Evolutionary conservation across 1,139 yeast genomes (phyloP).

Genomic region (Taphrina pruni): DNA sequence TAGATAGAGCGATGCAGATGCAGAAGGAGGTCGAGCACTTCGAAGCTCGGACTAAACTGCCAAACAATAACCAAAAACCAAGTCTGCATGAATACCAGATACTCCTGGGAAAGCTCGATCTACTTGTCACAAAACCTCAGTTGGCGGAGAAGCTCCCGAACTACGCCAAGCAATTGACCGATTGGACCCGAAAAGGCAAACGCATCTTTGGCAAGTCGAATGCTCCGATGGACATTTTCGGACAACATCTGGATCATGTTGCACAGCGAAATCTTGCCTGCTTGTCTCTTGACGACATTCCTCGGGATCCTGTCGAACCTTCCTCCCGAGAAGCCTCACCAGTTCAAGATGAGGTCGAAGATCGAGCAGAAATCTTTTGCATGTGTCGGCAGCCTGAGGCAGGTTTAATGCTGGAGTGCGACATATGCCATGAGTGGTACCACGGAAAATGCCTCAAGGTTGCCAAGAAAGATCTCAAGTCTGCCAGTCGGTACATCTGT

Average conservation of each 20-base stretch:
- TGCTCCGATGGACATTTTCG: conserved; percentile 52
- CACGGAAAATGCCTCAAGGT: conserved; percentile 69
- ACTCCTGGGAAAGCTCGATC: conserved; percentile 43
- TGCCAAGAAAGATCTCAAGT: conserved; percentile 48
- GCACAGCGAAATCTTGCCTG: conserved; percentile 54
- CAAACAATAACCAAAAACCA: conserved; percentile 42
- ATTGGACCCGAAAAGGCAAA: conserved; percentile 59
- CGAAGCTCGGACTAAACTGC: conserved; percentile 36
- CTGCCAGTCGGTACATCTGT: conserved; percentile 62
- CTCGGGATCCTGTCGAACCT: conserved; percentile 44
- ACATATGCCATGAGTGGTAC: conserved; percentile 73
- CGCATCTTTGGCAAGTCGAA: conserved; percentile 54
- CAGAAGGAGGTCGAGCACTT: conserved; percentile 41
- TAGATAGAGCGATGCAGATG: conserved; percentile 50
- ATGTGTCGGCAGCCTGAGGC: conserved; percentile 71
- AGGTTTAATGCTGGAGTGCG: conserved; percentile 81
- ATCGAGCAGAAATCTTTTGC: conserved; percentile 60
- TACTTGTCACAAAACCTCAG: conserved; percentile 41
- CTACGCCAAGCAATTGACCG: conserved; percentile 51
- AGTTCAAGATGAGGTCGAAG: conserved; percentile 45
- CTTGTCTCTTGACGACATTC: conserved; percentile 56
- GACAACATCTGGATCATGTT: conserved; percentile 51
- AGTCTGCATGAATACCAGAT: conserved; percentile 45
- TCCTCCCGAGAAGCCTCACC: conserved; percentile 44
- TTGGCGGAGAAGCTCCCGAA: conserved; percentile 46